Evolutionary conservation across 352 stramenopile genomes (phyloP), one percentile per base, ranked within the genome.

Genomic region (Albugo laibachii): DNA sequence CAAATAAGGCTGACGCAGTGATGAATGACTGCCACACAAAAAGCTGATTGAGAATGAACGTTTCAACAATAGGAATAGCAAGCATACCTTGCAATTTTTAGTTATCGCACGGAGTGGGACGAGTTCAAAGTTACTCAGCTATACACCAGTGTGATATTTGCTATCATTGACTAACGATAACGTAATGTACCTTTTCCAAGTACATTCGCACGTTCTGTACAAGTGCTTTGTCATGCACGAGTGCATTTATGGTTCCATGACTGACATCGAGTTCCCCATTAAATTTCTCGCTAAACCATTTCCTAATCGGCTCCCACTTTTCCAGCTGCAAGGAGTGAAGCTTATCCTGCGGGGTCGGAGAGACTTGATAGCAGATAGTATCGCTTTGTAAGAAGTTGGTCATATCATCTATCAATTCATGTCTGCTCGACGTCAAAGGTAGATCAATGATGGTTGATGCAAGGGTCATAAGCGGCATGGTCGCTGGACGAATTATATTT

Each of bases 381-480:
- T 92, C 79, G 40, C 76, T 86, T 55, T 86, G 62, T 48, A 92
- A 53, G 56, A 88, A 92, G 55, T 87, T 76, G 60, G 88, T 60
- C 58, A 92, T 84, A 58, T 92, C 76, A 42, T 75, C 54, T 27
- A 89, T 57, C 20, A 79, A 53, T 48, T 87, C 70, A 38, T 57
- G 18, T 21, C 51, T 62, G 56, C 65, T 82, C 27, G 65, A 79
- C 3, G 55, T 81, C 46, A 59, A 61, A 41, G 55, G 54, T 40
- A 88, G 51, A 49, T 92, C 79, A 41, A 92, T 54, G 42, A 71
- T 68, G 18, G 79, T 92, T 16, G 76, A 83, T 35, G 70, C 76
- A 38, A 92, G 65, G 52, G 79, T 77, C 79, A 92, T 92, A 54
- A 89, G 79, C 45, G 79, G 79, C 79, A 92, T 92, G 21, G 76